Conservation (phyloP, 495 filamentous ascomycete species). For the Cenococcum geophilum region DNA sequence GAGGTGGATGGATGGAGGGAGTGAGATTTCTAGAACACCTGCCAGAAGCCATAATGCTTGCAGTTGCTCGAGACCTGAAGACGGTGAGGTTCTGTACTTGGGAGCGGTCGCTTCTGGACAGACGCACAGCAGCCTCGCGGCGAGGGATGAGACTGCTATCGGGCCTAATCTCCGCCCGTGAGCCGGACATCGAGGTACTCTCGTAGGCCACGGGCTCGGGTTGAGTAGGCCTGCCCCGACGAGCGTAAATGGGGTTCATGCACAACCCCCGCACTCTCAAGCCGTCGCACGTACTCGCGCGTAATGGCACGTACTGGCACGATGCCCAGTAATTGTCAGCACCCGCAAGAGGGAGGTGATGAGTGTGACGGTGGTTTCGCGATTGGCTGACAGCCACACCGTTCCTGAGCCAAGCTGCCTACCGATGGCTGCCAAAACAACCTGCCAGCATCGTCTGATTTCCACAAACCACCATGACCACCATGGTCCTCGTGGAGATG, state of each 20-base stretch:
- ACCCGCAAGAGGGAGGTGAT: too few species aligned
- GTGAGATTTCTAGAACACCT: background rate
- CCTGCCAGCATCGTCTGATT: background rate
- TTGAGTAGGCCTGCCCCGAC: background rate
- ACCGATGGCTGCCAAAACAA: background rate
- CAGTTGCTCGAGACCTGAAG: background rate
- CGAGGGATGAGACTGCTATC: background rate
- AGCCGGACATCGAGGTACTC: background rate
- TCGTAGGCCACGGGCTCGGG: background rate
- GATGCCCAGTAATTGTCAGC: too few species aligned
- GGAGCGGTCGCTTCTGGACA: background rate
- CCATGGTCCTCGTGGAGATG: constrained; percentile 1
- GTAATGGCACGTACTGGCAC: too few species aligned
- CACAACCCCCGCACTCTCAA: too few species aligned
- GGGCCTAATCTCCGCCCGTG: background rate
- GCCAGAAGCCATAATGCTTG: background rate
- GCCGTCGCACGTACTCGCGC: too few species aligned
- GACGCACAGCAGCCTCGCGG: background rate
- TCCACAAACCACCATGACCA: background rate
- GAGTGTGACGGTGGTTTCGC: too few species aligned
- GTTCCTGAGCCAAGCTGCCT: too few species aligned
- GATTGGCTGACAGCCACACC: too few species aligned
- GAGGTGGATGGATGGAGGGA: background rate
- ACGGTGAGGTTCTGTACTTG: background rate
- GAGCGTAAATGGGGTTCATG: too few species aligned